These are phyloP conservation scores for Cytospora piceicola DNA, from an alignment of 2,329 filamentous ascomycete species.

Conservation along the genomic window DNA sequence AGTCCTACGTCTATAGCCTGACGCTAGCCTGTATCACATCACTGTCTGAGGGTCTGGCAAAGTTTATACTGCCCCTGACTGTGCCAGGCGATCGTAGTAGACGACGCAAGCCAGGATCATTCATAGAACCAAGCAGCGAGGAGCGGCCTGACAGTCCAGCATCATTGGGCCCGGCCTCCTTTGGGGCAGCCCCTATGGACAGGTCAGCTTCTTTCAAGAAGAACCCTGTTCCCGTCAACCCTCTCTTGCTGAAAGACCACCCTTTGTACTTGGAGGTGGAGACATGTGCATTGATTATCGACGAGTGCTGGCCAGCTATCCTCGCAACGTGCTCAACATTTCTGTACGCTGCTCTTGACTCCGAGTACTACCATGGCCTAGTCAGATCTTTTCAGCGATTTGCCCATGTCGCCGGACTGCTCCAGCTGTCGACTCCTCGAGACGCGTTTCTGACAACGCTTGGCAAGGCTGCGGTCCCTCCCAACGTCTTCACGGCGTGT, in stretches of 20 bases:
- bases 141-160: slow-evolving; percentile 45
- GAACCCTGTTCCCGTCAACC: slow-evolving; percentile 82
- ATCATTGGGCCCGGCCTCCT: slow-evolving; percentile 34
- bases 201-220: slow-evolving; percentile 71
- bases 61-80: slow-evolving; percentile 89
- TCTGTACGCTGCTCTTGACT: slow-evolving; percentile 86
- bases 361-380: slow-evolving; percentile 89
- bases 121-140: slow-evolving; percentile 35
- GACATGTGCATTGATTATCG: slow-evolving; percentile 80
- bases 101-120: slow-evolving; percentile 50
- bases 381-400: slow-evolving; percentile 95
- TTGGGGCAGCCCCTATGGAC: slow-evolving; percentile 46
- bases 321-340: slow-evolving; percentile 96
- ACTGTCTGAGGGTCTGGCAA: slow-evolving; percentile 89
- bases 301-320: slow-evolving; percentile 93
- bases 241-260: slow-evolving; percentile 74
- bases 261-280: slow-evolving; percentile 72
- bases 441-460: slow-evolving; percentile 95
- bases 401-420: slow-evolving; percentile 87
- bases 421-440: slow-evolving; percentile 81
- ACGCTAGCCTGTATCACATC: slow-evolving; percentile 87
- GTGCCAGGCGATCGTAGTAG: slow-evolving; percentile 73
- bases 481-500: slow-evolving; percentile 70
- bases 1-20: slow-evolving; percentile 92
- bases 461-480: slow-evolving; percentile 88